Percentiles rank a stretch among this genome's conserved stretches.
Conservation (phyloP, 2,329 filamentous ascomycete genomes). For the Pseudogymnoascus sp. region DNA sequence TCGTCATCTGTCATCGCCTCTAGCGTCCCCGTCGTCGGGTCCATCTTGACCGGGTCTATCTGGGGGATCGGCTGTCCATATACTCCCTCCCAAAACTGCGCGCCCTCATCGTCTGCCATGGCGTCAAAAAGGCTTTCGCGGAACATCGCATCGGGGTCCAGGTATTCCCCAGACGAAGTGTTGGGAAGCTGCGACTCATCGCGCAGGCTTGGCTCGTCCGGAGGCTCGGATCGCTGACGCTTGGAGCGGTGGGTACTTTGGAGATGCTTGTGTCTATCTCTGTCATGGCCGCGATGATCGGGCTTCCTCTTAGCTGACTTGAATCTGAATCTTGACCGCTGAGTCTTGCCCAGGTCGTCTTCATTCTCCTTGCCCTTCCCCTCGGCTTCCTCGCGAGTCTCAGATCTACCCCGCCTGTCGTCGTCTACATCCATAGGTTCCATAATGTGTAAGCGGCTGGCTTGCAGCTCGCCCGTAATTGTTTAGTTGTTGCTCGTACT, state of each 20-base stretch:
- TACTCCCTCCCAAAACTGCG: slow-evolving; percentile 90
- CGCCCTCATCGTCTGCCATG: slow-evolving; percentile 92
- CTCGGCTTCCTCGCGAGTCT: not conserved
- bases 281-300: slow-evolving; percentile 6
- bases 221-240: slow-evolving; percentile 19
- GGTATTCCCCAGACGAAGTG: slow-evolving; percentile 29
- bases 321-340: slow-evolving; percentile 25
- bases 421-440: slow-evolving; percentile 3
- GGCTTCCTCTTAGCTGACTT: slow-evolving; percentile 23
- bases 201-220: slow-evolving; percentile 30
- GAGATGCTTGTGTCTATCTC: slow-evolving; percentile 13
- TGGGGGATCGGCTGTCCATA: slow-evolving; percentile 91
- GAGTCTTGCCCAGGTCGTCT: slow-evolving; percentile 15
- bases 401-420: slow-evolving; percentile 1
- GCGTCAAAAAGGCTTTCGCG: slow-evolving; percentile 93
- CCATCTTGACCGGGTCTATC: slow-evolving; percentile 46
- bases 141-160: slow-evolving; percentile 71
- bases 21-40: slow-evolving; percentile 45
- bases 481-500: not conserved
- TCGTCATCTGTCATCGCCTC: slow-evolving; percentile 90
- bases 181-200: slow-evolving; percentile 35
- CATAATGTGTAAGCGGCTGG: not conserved
- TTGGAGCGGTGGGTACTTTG: slow-evolving; percentile 12
- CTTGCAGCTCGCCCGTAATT: slow-evolving; percentile 4
- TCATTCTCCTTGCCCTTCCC: not conserved